phyloP scores from a whole-genome alignment of 345 rosid species.

The Gossypium ekmanianum region DNA sequence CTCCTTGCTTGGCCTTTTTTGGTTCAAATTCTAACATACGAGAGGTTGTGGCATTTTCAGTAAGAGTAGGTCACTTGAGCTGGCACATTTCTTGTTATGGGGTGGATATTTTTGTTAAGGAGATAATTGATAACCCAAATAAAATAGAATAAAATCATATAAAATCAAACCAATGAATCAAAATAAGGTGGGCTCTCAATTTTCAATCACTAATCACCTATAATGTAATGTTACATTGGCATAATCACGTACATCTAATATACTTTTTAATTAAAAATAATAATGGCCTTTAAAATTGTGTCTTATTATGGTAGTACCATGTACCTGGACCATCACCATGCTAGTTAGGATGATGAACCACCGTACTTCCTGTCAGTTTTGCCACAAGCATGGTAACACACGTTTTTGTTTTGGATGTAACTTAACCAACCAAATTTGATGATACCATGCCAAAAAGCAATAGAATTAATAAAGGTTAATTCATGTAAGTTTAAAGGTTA shows the following conservation, averaged over 20 bases:
- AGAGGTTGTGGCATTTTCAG: not conserved
- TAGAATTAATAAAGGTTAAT: too few species aligned
- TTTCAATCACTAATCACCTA: not conserved
- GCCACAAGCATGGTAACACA: not conserved
- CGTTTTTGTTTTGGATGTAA: too few species aligned
- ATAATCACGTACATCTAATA: not conserved
- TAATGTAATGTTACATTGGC: not conserved
- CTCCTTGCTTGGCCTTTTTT: too few species aligned
- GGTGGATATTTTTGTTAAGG: not conserved
- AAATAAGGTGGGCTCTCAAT: not conserved
- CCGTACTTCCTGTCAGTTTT: not conserved
- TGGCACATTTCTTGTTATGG: not conserved
- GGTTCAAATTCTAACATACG: too few species aligned
- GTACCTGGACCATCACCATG: not conserved
- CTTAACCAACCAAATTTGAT: not conserved
- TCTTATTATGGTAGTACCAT: not conserved
- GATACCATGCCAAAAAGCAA: too few species aligned
- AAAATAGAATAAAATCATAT: not conserved
- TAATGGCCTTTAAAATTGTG: not conserved
- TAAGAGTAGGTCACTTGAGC: not conserved
- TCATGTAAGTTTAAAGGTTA: too few species aligned
- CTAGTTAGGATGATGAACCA: not conserved
- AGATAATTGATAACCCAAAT: not conserved
- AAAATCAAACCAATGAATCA: not conserved
- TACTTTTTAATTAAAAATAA: not conserved